Conservation (phyloP, 73 alveolate genomes). For the Uronychia binucleata region DNA sequence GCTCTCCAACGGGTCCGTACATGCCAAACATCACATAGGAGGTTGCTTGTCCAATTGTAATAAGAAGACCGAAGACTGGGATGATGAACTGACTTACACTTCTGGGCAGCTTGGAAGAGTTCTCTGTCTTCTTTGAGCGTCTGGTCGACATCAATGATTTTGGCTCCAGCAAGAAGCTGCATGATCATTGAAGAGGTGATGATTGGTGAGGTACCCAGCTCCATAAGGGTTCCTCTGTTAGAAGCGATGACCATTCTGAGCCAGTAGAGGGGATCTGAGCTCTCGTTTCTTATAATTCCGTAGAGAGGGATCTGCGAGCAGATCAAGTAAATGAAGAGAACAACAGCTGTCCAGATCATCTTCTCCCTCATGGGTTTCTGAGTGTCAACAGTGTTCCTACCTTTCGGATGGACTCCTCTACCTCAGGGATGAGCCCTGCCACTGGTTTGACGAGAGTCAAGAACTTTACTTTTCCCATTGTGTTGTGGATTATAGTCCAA, state of each 20-base stretch:
- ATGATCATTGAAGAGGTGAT: constrained; percentile 99
- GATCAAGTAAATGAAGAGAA: constrained; percentile 96
- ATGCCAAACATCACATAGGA: constrained; percentile 99
- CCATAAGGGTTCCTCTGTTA: constrained; percentile 99
- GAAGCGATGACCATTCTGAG: constrained; percentile 99
- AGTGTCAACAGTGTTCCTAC: constrained; percentile 40
- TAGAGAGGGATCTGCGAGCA: constrained; percentile 99
- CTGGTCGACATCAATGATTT: constrained; percentile 97
- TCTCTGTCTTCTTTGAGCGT: constrained; percentile 96
- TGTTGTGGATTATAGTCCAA: too few species aligned
- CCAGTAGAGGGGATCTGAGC: constrained; percentile 99
- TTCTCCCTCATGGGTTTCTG: constrained; percentile 79
- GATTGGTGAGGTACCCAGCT: constrained; percentile 99
- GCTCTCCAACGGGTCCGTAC: constrained; percentile 96
- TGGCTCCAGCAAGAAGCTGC: constrained; percentile 99
- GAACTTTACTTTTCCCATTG: constrained; percentile 78
- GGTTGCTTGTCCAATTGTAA: constrained; percentile 98
- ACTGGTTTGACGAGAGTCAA: constrained; percentile 93
- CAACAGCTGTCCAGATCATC: constrained; percentile 98
- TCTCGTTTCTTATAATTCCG: constrained; percentile 92
- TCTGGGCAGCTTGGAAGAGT: constrained; percentile 95
- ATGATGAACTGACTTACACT: constrained; percentile 23
- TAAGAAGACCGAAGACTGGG: constrained; percentile 80
- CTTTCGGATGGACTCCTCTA: constrained; percentile 92
- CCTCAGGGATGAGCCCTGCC: constrained; percentile 97